Evolutionary conservation across 1,139 yeast species (phyloP), one percentile per base, ranked within the genome.

Genomic region (Hemisphaericaspora subhashii): DNA sequence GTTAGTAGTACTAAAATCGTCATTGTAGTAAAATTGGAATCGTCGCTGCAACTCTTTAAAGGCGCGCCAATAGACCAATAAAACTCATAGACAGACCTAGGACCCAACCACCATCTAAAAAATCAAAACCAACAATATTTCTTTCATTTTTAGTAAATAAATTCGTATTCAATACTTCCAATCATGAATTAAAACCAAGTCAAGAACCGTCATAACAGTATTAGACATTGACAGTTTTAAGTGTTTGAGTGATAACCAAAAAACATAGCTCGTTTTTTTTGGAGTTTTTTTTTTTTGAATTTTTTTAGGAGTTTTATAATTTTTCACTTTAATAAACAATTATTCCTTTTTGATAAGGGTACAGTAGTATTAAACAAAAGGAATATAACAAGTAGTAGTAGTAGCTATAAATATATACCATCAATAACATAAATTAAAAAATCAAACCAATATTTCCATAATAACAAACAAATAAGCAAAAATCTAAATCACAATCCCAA

Each of bases 221-320:
- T n/a, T n/a, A n/a, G 25, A 23, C 25, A 23, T 23, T 23, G 8
- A 20, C n/a, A n/a, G n/a, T n/a, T n/a, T n/a, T n/a, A n/a, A n/a
- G n/a, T n/a, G n/a, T n/a, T n/a, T n/a, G n/a, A n/a, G n/a, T n/a
- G n/a, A 31, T 31, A 7, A 12, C 10, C 9, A 25, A 24, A 38
- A 43, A 45, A 38, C 43, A 29, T 33, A 33, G 48, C 46, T 44
- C 37, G 42, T 41, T 44, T 44, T 44, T 43, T 41, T 44, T 37
- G 39, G 36, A 36, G 27, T 24, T n/a, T 27, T 32, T 36, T 41
- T 41, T 41, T 44, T 39, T 43, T 31, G 10, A 3, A 18, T 21
- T 43, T 44, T 44, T 44, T 42, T 35, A 33, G 22, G 20, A 15
- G 11, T 44, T 44, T 45, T 45, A 37, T 22, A 29, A 10, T 25